Evolutionary conservation across 2,329 filamentous ascomycete genomes (phyloP).

Genomic region (Raffaelea arxii): DNA sequence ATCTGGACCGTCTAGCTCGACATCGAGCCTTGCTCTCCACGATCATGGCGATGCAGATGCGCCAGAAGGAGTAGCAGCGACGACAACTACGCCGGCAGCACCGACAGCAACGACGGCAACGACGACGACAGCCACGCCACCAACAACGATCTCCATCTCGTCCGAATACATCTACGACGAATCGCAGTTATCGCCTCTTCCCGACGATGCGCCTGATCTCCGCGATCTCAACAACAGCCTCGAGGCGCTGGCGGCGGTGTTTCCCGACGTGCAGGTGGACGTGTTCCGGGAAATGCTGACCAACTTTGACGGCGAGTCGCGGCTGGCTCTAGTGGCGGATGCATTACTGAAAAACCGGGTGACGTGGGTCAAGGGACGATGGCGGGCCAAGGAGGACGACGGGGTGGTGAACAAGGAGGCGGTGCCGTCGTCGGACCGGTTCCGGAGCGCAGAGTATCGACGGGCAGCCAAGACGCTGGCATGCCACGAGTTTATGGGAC

Average conservation of each 20-base stretch:
- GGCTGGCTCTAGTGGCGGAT: slow-evolving; percentile 68
- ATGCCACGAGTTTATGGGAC: slow-evolving; percentile 65
- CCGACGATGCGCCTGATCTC: slow-evolving; percentile 50
- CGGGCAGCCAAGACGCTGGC: slow-evolving; percentile 58
- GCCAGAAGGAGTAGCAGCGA: too few species aligned
- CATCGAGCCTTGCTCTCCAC: neutral
- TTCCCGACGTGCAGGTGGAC: slow-evolving; percentile 72
- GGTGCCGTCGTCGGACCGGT: slow-evolving; percentile 53
- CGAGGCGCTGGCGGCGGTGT: slow-evolving; percentile 58
- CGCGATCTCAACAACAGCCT: slow-evolving; percentile 62
- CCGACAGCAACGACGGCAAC: neutral
- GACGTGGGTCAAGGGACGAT: slow-evolving; percentile 61
- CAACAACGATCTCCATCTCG: slow-evolving; percentile 6
- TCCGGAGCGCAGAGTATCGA: slow-evolving; percentile 58
- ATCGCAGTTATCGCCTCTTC: slow-evolving; percentile 37
- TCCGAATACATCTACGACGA: slow-evolving; percentile 46
- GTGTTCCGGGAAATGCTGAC: slow-evolving; percentile 75
- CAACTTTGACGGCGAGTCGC: slow-evolving; percentile 65
- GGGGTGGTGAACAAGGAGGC: slow-evolving; percentile 10
- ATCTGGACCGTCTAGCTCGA: too few species aligned
- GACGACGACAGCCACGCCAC: neutral
- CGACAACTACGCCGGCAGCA: neutral
- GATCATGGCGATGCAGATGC: neutral
- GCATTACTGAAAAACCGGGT: slow-evolving; percentile 62
- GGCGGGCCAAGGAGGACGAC: slow-evolving; percentile 33